Conservation (phyloP, 768 basidiomycete species). For the Filobasidium wieringae region DNA sequence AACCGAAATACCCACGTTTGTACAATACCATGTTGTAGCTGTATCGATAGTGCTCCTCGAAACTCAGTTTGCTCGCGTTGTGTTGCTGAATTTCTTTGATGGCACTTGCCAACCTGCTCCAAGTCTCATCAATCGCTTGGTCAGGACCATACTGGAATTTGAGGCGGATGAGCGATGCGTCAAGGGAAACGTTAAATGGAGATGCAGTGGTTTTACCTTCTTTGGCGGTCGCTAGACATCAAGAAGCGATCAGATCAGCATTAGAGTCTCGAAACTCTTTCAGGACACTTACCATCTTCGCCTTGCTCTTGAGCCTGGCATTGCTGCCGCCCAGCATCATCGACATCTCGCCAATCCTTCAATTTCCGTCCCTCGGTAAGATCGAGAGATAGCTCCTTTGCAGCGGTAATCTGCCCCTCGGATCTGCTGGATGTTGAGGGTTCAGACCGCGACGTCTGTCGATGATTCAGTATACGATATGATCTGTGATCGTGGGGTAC, state of each 20-base stretch:
- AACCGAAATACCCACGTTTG: conserved; percentile 48
- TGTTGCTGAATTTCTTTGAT: conserved; percentile 91
- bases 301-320: conserved; percentile 2
- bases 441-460: too few relatives aligned
- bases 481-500: too few relatives aligned
- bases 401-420: too few relatives aligned
- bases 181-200: not conserved
- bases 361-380: too few relatives aligned
- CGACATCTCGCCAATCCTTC: too few relatives aligned
- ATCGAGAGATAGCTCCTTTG: too few relatives aligned
- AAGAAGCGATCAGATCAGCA: not conserved
- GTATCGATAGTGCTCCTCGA: conserved; percentile 86
- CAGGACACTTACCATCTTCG: conserved; percentile 4
- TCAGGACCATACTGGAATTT: not conserved
- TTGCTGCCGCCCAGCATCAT: not conserved
- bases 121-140: conserved; percentile 59
- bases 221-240: conserved; percentile 5
- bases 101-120: conserved; percentile 66
- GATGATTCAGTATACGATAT: too few relatives aligned
- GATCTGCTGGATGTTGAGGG: too few relatives aligned
- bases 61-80: conserved; percentile 75
- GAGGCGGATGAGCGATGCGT: not conserved
- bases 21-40: conserved; percentile 88
- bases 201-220: not conserved
- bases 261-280: not conserved